Conservation (phyloP, 2,329 filamentous ascomycete genomes). For the Ascocoryne sarcoides region DNA sequence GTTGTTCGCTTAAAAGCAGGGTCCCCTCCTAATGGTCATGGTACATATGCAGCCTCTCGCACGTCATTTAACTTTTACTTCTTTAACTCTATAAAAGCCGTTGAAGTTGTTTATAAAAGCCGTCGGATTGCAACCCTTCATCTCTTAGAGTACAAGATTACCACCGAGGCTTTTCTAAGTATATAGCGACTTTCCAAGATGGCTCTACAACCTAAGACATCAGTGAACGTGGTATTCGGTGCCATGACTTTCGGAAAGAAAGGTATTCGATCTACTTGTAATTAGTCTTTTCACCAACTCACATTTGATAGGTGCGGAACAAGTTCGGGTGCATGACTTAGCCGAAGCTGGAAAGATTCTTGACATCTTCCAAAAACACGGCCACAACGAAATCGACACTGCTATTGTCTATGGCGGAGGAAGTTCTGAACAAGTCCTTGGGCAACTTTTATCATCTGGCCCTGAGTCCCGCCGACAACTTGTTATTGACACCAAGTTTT, state of each 20-base stretch:
- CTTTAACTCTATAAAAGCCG: too few relatives aligned
- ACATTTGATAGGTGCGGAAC: slow-evolving; percentile 15
- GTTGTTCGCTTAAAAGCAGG: too few relatives aligned
- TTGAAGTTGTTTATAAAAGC: too few relatives aligned
- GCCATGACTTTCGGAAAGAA: slow-evolving; percentile 25
- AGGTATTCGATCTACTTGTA: slow-evolving; percentile 1
- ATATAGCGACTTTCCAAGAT: too few relatives aligned
- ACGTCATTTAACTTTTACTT: too few relatives aligned
- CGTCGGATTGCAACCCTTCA: too few relatives aligned
- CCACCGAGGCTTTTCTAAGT: too few relatives aligned
- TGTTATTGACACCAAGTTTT: slow-evolving; percentile 51
- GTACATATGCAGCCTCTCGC: too few relatives aligned
- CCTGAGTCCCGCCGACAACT: slow-evolving; percentile 39
- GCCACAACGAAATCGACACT: slow-evolving; percentile 61
- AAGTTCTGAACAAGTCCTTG: slow-evolving; percentile 53
- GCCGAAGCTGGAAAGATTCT: slow-evolving; percentile 50
- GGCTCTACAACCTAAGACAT: neutral
- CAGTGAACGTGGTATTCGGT: slow-evolving; percentile 21
- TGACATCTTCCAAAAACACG: slow-evolving; percentile 54
- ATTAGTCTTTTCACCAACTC: neutral
- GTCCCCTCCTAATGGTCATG: too few relatives aligned
- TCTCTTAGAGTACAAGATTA: too few relatives aligned
- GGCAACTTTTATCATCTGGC: slow-evolving; percentile 28
- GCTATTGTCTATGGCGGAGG: slow-evolving; percentile 39
- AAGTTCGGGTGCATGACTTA: slow-evolving; percentile 22